Evolutionary conservation across 2,329 filamentous ascomycete genomes (phyloP), one percentile per base, ranked within the genome.

Genomic region (Metarhizium album): DNA sequence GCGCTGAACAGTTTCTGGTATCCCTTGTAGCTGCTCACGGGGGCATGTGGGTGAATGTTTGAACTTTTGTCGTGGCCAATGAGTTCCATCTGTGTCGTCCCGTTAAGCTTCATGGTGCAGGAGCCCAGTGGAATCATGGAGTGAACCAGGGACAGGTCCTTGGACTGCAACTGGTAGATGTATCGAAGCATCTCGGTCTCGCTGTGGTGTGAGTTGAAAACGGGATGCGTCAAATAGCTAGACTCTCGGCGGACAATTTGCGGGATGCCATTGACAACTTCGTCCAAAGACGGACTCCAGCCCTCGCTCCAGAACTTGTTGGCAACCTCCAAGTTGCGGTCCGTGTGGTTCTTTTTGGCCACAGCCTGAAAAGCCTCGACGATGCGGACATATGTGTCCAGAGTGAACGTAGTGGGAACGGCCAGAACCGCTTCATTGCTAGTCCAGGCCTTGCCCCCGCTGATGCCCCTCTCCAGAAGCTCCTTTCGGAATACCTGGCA

Each of bases 91-190:
- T 96, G 89, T 0, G 87, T 87, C 3, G 90, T 93, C 42, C 86
- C 87, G 66, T 96, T 96, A 49, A 96, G 82, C 75, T 97, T 97
- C 91, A 97, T 97, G 14, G 91, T 97, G 74, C 91, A 97, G 1
- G 91, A 96, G 20, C 91, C 91, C 1, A 97, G 79, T 2, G 91
- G 90, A 54, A 97, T 97, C 91, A 97, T 97, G 16, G 90, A 96
- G 71, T 97, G 91, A 2, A 90, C 87, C 4, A 96, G 76, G 1
- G 91, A 96, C 14, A 97, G 73, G 64, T 97, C 91, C 73, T 95
- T 96, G 47, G 90, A 95, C 66, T 95, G 86, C 4, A 97, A 76
- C 64, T 95, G 88, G 64, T 91, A 78, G 60, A 97, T 95, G 70
- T 97, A 97, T 42, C 91, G 85, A 47, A 97, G 75, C 60, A 97